Evolutionary conservation across 2,329 filamentous ascomycete genomes (phyloP).

Genomic region (Exophiala viscosa): DNA sequence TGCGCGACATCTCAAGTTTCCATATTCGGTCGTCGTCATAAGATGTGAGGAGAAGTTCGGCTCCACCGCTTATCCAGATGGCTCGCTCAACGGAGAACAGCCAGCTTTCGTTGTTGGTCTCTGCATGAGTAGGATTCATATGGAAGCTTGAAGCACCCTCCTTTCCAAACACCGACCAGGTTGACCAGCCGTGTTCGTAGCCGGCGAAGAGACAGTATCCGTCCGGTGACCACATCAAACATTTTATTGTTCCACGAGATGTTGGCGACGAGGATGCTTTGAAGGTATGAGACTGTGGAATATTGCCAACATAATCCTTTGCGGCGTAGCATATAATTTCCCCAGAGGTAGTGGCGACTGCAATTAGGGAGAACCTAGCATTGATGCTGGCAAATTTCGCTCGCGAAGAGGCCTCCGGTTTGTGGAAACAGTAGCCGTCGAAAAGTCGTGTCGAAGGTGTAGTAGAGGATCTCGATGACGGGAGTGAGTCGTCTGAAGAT

Average conservation of each 20-base stretch:
- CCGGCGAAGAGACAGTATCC: slow-evolving; percentile 95
- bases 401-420: slow-evolving; percentile 57
- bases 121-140: slow-evolving; percentile 61
- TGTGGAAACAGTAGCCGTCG: slow-evolving; percentile 86
- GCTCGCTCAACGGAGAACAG: slow-evolving; percentile 73
- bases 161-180: slow-evolving; percentile 97
- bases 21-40: slow-evolving; percentile 74
- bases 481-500: slow-evolving; percentile 38
- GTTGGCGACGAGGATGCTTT: slow-evolving; percentile 63
- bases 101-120: slow-evolving; percentile 74
- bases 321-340: slow-evolving; percentile 85
- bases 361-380: slow-evolving; percentile 88
- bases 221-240: slow-evolving; percentile 83
- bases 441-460: slow-evolving; percentile 63
- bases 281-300: slow-evolving; percentile 79
- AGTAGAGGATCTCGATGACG: slow-evolving; percentile 30
- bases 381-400: slow-evolving; percentile 81
- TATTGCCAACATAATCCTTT: slow-evolving; percentile 88
- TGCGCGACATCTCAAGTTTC: slow-evolving; percentile 87
- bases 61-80: slow-evolving; percentile 83
- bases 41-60: slow-evolving; percentile 73
- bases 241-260: slow-evolving; percentile 68
- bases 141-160: slow-evolving; percentile 79
- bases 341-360: slow-evolving; percentile 76
- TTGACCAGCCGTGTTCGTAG: slow-evolving; percentile 88